Evolutionary conservation across 495 filamentous ascomycete genomes (phyloP), one percentile per base, ranked within the genome.

Genomic region (Bacidia rubella): DNA sequence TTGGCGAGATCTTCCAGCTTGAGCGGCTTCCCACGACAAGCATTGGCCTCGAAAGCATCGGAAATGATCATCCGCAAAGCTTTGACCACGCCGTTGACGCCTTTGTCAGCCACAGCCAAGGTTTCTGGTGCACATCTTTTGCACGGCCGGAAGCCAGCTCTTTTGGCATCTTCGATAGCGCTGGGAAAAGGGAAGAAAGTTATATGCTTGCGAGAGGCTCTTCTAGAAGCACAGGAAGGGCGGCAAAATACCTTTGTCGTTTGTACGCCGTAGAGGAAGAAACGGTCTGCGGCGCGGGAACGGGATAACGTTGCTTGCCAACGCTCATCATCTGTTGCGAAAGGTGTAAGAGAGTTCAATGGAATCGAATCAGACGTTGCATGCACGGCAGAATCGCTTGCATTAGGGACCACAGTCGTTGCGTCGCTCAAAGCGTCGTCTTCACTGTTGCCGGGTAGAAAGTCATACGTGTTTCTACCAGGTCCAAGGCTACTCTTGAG

Each of bases 181-280:
- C 35, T 26, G n/a, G 76, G 64, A 5, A 69, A 74, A 39, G 74
- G 65, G 62, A 75, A 78, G 65, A 83, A 83, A 12, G 63, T 59
- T 46, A 83, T 70, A 54, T 83, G 82, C 29, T 76, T 73, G 19
- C 80, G 74, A 15, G 79, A 71, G 9, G 81, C 79, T 19, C 81
- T 72, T 2, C 81, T 75, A 3, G 77, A 72, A 1, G 75, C 65
- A 49, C 80, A 83, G 7, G 71, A 76, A 3, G 80, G 75, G 1
- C 79, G 75, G 57, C 81, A 85, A 63, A 77, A 83, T 41, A 82
- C 80, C 24, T 71, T 74, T 5, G 81, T 84, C 0, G 77, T 78
- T 23, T 72, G 64, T 21, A 85, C 81, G 20, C 61, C 69, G 68
- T 83, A 84, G 59, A 84, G 70, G 59, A 84, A 85, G 26, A 59